Base-by-base conservation (phyloP, 2,329 filamentous ascomycete species). In the Penicillium sp. region DNA sequence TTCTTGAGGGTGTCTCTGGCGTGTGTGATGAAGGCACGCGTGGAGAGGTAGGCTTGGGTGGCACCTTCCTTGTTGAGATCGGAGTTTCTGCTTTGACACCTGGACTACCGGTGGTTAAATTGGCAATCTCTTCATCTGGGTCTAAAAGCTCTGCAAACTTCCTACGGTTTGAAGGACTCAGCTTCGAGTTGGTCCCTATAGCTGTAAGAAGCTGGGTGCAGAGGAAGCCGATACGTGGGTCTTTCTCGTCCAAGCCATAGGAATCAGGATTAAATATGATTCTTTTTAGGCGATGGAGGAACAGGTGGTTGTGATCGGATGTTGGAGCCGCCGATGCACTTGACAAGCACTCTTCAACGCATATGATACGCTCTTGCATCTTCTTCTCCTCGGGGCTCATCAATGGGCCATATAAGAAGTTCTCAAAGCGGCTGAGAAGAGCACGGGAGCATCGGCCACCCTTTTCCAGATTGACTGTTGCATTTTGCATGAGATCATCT, bases 401-500 rank as follows among this genome's bases (percentile, higher is more conserved):
- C 21, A 49, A 54, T 46, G 50, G 50, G 29, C 51, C 44, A 33
- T 54, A 49, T 13, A 54, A 19, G 44, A 54, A 54, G 4, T 33
- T 47, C 15, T 54, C 51, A 31, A 48, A 49, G 2, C 51, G 51
- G 34, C n/a, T 54, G 19, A 54, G 45, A 40, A 47, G 34, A 19
- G 44, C 21, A 25, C 34, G 34, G 33, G 51, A 54, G 25, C 44
- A 54, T 33, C 16, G 19, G 7, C 51, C 51, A 11, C 44, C 34
- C 21, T 15, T 49, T 19, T 27, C 11, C 7, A 49, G 15, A 27
- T 40, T 54, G 36, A 5, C 2, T 15, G 16, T 21, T 36, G 34
- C 34, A 49, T 27, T 2, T n/a, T 25, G 15, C 44, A 49, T 41
- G 11, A 54, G 51, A 9, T 54, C 51, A 27, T 54, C 44, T 41